Evolutionary conservation across 208 protist genomes (phyloP).

Genomic region (Trypanosoma scelopori): DNA sequence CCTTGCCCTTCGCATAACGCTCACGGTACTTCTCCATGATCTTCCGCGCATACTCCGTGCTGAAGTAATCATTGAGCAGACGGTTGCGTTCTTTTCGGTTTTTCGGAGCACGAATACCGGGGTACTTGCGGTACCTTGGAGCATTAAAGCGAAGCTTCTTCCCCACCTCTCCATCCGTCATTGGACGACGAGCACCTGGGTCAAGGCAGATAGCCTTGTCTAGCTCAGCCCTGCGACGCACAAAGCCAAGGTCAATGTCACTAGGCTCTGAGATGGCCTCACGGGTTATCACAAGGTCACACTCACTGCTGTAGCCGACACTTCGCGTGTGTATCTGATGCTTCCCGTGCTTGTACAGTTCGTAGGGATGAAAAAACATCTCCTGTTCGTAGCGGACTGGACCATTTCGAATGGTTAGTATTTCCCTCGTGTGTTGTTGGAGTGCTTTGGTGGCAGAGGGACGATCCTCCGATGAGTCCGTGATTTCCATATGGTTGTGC

Average conservation of each 20-base stretch:
- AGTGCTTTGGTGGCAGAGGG: constrained; percentile 47
- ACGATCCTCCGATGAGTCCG: constrained; percentile 45
- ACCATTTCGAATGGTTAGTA: constrained; percentile 64
- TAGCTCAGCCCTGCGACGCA: constrained; percentile 53
- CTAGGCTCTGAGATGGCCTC: constrained; percentile 80
- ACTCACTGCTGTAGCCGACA: constrained; percentile 87
- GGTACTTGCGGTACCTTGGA: constrained; percentile 82
- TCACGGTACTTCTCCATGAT: constrained; percentile 52
- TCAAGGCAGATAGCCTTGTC: constrained; percentile 73
- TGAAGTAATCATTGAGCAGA: constrained; percentile 82
- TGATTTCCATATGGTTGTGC: constrained; percentile 61
- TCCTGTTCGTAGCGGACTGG: constrained; percentile 56
- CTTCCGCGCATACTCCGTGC: constrained; percentile 45
- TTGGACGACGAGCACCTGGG: constrained; percentile 61
- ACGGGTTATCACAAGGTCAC: constrained; percentile 76
- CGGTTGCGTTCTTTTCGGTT: constrained; percentile 81
- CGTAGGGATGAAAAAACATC: constrained; percentile 88
- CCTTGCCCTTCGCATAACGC: constrained; percentile 35
- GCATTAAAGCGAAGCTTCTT: constrained; percentile 50
- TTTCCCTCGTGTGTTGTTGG: constrained; percentile 62
- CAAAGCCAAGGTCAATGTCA: constrained; percentile 65
- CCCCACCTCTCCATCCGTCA: constrained; percentile 55
- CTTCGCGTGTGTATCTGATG: constrained; percentile 70
- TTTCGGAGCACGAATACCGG: constrained; percentile 69
- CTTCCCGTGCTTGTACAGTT: constrained; percentile 78